These are phyloP conservation scores for Stenogyne calaminthoides DNA, from an alignment of 305 asterid genomes.

Conservation along the genomic window DNA sequence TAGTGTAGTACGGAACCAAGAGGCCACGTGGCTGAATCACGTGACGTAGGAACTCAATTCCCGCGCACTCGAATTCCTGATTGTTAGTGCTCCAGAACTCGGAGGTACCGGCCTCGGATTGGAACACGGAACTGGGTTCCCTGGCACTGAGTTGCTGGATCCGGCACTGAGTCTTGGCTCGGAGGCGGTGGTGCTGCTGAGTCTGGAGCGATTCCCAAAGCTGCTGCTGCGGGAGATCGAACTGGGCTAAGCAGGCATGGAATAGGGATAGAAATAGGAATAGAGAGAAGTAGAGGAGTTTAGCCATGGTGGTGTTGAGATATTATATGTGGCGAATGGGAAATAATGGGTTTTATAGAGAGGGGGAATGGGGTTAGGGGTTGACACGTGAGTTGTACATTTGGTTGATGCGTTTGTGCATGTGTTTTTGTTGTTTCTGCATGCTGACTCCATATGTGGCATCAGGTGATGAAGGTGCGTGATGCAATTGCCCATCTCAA, in stretches of 20 bases:
- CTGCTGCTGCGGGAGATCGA: constrained; percentile 24
- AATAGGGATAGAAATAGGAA: constrained; percentile 32
- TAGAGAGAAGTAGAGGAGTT: constrained; percentile 28
- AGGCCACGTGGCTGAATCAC: constrained; percentile 49
- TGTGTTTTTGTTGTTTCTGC: constrained; percentile 32
- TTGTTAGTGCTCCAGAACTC: constrained; percentile 48
- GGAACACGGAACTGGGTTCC: too few species aligned
- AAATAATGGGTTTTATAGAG: too few species aligned
- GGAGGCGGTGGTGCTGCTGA: constrained; percentile 46
- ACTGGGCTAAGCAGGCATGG: constrained; percentile 43
- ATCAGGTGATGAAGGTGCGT: too few species aligned
- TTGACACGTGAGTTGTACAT: constrained; percentile 44
- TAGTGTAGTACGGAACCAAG: constrained; percentile 51
- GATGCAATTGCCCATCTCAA: too few species aligned
- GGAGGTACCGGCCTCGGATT: constrained; percentile 43
- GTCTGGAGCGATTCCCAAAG: constrained; percentile 34
- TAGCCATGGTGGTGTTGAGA: constrained; percentile 38
- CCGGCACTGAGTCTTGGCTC: too few species aligned
- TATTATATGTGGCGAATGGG: too few species aligned
- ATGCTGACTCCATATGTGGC: neutral
- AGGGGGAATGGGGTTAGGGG: neutral
- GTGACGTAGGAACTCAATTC: constrained; percentile 42
- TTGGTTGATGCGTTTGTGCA: constrained; percentile 33
- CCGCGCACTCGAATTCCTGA: constrained; percentile 55
- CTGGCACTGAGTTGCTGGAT: too few species aligned